Evolutionary conservation across 2,329 filamentous ascomycete genomes (phyloP), one percentile per base, ranked within the genome.

Genomic region (Fusarium kyushuense): DNA sequence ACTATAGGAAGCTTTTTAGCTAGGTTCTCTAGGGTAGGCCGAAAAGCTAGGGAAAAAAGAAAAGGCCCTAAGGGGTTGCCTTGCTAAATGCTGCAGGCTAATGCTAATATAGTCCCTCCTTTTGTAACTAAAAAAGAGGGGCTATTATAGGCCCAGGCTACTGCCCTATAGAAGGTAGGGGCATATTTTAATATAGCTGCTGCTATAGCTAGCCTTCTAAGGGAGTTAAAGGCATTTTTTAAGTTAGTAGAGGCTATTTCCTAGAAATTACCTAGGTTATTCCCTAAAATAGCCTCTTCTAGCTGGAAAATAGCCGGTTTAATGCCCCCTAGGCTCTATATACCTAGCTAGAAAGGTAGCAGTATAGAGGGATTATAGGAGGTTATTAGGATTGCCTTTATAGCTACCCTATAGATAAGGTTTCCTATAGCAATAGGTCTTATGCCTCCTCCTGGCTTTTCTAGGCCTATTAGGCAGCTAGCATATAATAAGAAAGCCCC

Each of bases 131-230:
- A 6, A 0, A 56, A 4, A 5, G 16, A 56, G 1, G 21, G 21
- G 16, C 17, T 48, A 48, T 56, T 56, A 56, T 56, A 56, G 4
- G 53, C 53, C 35, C 0, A 56, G 1, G 35, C 19, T 21, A 8
- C 16, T 21, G 27, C 43, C 29, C 16, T 56, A 27, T 56, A 56
- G 2, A 56, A 41, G 9, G 12, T 27, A 27, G 6, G 27, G 25
- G 43, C 1, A 48, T 41, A 56, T 2, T 2, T 56, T 27, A 35
- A 35, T 48, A 48, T 2, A 6, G 6, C 2, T 2, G 43, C 13
- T 6, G 6, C 23, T 54, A 54, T 54, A 54, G 14, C 6, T 2
- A 5, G 11, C 12, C 16, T 48, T 33, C n/a, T 6, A 5, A 48
- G 5, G 33, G 2, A 55, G 2, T 56, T 56, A 41, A 56, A 56